Evolutionary conservation across 345 rosid genomes (phyloP), one percentile per base, ranked within the genome.

Genomic region (Conringia planisiliqua): DNA sequence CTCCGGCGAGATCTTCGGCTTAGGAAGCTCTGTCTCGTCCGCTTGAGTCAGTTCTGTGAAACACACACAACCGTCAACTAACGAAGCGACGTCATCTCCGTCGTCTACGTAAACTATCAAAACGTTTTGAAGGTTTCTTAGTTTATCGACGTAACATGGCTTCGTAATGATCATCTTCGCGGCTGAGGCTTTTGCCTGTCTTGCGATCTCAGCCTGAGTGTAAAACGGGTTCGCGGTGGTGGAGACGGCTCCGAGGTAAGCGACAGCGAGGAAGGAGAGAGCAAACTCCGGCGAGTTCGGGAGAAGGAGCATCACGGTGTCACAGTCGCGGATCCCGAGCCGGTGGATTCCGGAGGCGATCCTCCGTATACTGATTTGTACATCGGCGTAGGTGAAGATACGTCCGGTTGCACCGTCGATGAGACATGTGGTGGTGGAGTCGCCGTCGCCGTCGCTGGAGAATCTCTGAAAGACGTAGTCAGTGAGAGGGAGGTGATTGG

Each of bases 201-300:
- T 91, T 0, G 74, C 33, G 10, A 87, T 81, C 87, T 94, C 98
- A 8, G 85, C 78, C 0, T 89, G 76, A 1, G 93, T 90, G 71
- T 68, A 89, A 24, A 94, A 86, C 0, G 97, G 96, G 68, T 94
- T 94, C 2, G 97, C 97, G 0, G 93, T 81, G 0, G 98, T 91
- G 71, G 73, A 69, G 1, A 75, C 56, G 43, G 96, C 95, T 2
- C 98, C 98, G 0, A 70, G 79, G 62, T 47, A 81, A 1, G 98
- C 86, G 0, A 85, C 88, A 3, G 90, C 98, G 0, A 94, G 84
- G 57, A 91, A 91, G 0, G 90, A 80, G 5, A 87, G 55, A 18
- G 88, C 88, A 66, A 91, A 94, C 52, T 94, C 96, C 0, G 89
- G 86, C 0, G 84, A 80, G 81, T 94, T 91, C 0, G 83, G 97